Evolutionary conservation across 2,329 filamentous ascomycete species (phyloP), one percentile per base, ranked within the genome.

Genomic region (Tolypocladium inflatum): DNA sequence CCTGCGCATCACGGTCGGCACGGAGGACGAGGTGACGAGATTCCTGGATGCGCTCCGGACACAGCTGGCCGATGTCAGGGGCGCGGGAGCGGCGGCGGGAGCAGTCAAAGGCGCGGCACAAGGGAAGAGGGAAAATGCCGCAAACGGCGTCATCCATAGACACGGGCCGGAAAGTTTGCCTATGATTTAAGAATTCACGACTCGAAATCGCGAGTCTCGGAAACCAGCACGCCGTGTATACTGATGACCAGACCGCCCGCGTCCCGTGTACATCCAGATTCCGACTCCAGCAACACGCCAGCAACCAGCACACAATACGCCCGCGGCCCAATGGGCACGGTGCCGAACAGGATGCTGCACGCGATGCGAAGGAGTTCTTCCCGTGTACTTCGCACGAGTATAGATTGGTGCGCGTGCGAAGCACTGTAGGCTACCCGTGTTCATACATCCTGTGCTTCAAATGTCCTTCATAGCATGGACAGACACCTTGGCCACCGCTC

Each of bases 1-100:
- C 68, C 74, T 99, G 71, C 83, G 94, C 57, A 90, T 97, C 64
- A 99, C 94, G 0, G 85, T 99, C 15, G 94, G 94, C 19, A 97
- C 93, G 0, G 89, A 95, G 71, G 76, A 83, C 1, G 94, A 99
- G 73, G 90, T 95, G 10, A 87, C 86, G 33, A 81, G 86, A 59
- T 90, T 97, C 68, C 70, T 99, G 65, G 75, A 77, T 23, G 86
- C 92, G 64, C 73, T 97, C 26, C 76, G 76, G 63, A 73, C 70
- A 57, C 74, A 74, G 2, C 65, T 85, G 57, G 72, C 65, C 2
- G 77, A 82, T 63, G 74, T 83, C 30, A 69, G 73, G 62, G 62
- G 61, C 10, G 61, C 57, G 1, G 21, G 10, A 7, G 30, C 30
- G 30, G 30, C 7, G 8, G 6, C 30, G 6, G 5, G 7, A 10